Percentiles rank a stretch among this genome's conserved stretches.
Conservation (phyloP, 768 basidiomycete species). For the Suillus bovinus region DNA sequence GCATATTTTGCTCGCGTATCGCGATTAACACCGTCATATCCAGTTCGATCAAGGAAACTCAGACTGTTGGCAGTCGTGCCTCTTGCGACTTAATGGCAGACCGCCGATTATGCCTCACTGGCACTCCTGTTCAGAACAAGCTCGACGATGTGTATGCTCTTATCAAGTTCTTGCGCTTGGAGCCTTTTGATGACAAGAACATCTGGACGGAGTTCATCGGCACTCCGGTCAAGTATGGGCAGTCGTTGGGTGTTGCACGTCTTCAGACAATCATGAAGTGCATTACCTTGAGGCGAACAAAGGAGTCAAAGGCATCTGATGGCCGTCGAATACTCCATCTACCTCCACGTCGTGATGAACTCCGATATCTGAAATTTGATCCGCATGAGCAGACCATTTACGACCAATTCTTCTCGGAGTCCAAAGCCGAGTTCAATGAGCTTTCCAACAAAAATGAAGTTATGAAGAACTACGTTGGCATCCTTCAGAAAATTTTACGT, state of each 20-base stretch:
- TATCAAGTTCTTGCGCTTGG: conserved; percentile 91
- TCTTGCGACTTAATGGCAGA: conserved; percentile 95
- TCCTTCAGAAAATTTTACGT: conserved; percentile 93
- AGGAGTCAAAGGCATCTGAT: conserved; percentile 79
- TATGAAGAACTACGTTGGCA: conserved; percentile 98
- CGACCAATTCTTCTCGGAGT: conserved; percentile 84
- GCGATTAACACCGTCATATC: conserved; percentile 5
- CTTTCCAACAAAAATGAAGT: conserved; percentile 87
- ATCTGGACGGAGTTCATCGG: conserved; percentile 94
- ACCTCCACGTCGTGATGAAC: conserved; percentile 87
- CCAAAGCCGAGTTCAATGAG: conserved; percentile 89
- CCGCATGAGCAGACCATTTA: conserved; percentile 83
- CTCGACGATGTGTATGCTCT: conserved; percentile 97
- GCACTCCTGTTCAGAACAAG: conserved; percentile 99
- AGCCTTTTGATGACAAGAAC: conserved; percentile 91
- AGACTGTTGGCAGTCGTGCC: conserved; percentile 91
- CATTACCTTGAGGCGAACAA: conserved; percentile 94
- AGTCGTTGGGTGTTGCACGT: conserved; percentile 86
- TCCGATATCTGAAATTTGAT: conserved; percentile 84
- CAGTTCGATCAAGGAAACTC: conserved; percentile 96
- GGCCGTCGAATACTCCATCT: conserved; percentile 86
- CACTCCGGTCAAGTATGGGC: conserved; percentile 89
- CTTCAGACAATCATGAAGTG: conserved; percentile 96
- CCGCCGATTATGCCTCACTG: conserved; percentile 91
- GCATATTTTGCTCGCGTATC: not conserved